These are phyloP conservation scores for Leccinum solheimii DNA, from an alignment of 1,284 basidiomycete genomes.

Conservation along the genomic window DNA sequence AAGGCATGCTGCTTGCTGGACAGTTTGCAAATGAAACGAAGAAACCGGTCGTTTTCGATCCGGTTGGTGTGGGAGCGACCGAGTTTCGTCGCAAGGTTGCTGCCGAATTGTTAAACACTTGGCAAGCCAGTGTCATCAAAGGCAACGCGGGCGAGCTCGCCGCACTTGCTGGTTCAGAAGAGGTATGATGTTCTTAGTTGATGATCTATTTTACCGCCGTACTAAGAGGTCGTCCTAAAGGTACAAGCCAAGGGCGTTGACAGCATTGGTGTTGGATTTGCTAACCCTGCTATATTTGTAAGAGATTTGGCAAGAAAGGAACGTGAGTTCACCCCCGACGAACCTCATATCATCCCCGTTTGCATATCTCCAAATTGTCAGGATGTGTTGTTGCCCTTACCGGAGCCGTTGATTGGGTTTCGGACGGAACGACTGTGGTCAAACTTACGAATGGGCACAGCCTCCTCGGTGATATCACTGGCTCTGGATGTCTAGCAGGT, in stretches of 20 bases:
- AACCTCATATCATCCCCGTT: not conserved
- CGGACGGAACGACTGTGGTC: constrained; percentile 75
- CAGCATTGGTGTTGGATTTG: constrained; percentile 74
- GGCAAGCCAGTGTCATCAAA: constrained; percentile 92
- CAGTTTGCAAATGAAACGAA: constrained; percentile 63
- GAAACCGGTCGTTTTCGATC: constrained; percentile 90
- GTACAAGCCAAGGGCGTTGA: constrained; percentile 89
- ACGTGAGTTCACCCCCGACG: constrained; percentile 47
- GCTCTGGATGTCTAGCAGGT: constrained; percentile 88
- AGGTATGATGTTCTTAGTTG: constrained; percentile 46
- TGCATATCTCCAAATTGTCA: constrained; percentile 31
- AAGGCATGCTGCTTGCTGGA: constrained; percentile 86
- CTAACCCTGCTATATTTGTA: constrained; percentile 74
- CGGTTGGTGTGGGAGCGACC: constrained; percentile 91
- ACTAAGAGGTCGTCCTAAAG: constrained; percentile 23
- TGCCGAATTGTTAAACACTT: constrained; percentile 74
- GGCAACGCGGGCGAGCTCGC: constrained; percentile 94
- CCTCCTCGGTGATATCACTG: constrained; percentile 81
- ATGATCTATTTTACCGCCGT: not conserved
- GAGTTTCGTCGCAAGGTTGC: constrained; percentile 65
- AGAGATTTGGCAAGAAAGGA: constrained; percentile 72
- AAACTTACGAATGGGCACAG: constrained; percentile 76
- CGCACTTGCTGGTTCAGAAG: constrained; percentile 70
- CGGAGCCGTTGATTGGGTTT: constrained; percentile 83
- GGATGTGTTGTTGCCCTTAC: constrained; percentile 85